Evolutionary conservation across 2,329 filamentous ascomycete species (phyloP).

Genomic region (Pyrenophora seminiperda): DNA sequence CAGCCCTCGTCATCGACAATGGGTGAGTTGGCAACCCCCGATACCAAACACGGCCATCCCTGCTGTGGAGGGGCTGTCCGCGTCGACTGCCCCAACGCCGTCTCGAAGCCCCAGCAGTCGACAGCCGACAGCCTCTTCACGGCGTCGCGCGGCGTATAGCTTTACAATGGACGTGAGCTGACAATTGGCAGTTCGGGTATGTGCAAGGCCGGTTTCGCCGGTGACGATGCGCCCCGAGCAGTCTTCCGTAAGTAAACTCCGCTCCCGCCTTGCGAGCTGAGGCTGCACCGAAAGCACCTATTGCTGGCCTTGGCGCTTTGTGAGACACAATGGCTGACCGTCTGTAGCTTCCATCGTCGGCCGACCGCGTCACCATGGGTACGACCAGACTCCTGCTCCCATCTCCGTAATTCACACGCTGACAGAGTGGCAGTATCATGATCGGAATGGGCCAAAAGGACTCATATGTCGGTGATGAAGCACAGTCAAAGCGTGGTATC

Average conservation of each 20-base stretch:
- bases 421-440: slow-evolving; percentile 81
- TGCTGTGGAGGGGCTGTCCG: slow-evolving; percentile 47
- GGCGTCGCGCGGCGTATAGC: slow-evolving; percentile 29
- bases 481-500: slow-evolving; percentile 99
- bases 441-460: slow-evolving; percentile 99
- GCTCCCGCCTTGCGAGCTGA: slow-evolving; percentile 12
- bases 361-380: slow-evolving; percentile 99
- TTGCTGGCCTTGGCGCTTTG: slow-evolving; percentile 5
- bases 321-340: slow-evolving; percentile 36
- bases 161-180: slow-evolving; percentile 41
- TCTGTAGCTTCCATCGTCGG: slow-evolving; percentile 93
- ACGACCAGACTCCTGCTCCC: slow-evolving; percentile 56
- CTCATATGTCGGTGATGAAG: slow-evolving; percentile 99
- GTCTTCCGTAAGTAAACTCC: slow-evolving; percentile 90
- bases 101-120: slow-evolving; percentile 27
- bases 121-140: slow-evolving; percentile 28
- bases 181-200: slow-evolving; percentile 85
- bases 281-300: slow-evolving; percentile 19
- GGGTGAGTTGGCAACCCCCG: slow-evolving; percentile 73
- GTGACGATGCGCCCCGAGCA: slow-evolving; percentile 99
- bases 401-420: slow-evolving; percentile 40
- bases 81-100: slow-evolving; percentile 31
- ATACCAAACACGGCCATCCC: slow-evolving; percentile 43
- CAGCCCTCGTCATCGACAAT: slow-evolving; percentile 99
- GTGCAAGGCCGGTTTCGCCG: slow-evolving; percentile 99